Evolutionary conservation across 2,329 filamentous ascomycete genomes (phyloP).

Genomic region (Penicillium sp.): DNA sequence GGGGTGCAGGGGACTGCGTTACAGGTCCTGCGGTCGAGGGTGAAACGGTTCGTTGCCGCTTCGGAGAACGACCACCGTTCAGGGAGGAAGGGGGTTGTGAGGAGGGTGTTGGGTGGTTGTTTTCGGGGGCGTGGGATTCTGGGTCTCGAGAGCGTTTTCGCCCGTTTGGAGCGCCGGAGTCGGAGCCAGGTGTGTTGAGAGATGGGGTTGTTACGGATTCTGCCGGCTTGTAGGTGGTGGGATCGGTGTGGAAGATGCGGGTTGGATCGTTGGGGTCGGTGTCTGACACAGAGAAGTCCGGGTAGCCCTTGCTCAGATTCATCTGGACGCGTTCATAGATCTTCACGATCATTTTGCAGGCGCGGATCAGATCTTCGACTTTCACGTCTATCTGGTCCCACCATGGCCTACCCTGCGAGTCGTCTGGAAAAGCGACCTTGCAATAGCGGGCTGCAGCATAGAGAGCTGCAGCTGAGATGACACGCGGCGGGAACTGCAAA

Average conservation of each 20-base stretch:
- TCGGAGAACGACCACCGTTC: conserved; percentile 36
- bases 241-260: conserved; percentile 29
- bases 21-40: conserved; percentile 8
- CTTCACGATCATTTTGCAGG: conserved; percentile 71
- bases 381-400: conserved; percentile 77
- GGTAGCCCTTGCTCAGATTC: conserved; percentile 45
- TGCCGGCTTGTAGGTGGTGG: conserved; percentile 19
- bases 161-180: conserved; percentile 27
- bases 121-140: conserved; percentile 20
- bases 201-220: conserved; percentile 36
- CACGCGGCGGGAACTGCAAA: conserved; percentile 72
- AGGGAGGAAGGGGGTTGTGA: conserved; percentile 8
- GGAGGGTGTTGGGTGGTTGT: conserved; percentile 5
- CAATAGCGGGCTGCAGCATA: conserved; percentile 82
- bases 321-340: conserved; percentile 48
- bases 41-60: conserved; percentile 36
- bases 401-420: conserved; percentile 75
- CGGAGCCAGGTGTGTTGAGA: conserved; percentile 25
- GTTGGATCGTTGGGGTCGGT: conserved; percentile 25
- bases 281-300: conserved; percentile 24
- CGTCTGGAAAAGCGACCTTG: conserved; percentile 68
- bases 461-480: conserved; percentile 79
- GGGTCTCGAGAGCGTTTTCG: conserved; percentile 43
- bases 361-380: conserved; percentile 66
- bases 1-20: conserved; percentile 10